A percentile compares a stretch with the other conserved stretches of the same genome.
phyloP scores from a whole-genome alignment of 1,139 yeast genomes.

The Yamadazyma diddensiae region DNA sequence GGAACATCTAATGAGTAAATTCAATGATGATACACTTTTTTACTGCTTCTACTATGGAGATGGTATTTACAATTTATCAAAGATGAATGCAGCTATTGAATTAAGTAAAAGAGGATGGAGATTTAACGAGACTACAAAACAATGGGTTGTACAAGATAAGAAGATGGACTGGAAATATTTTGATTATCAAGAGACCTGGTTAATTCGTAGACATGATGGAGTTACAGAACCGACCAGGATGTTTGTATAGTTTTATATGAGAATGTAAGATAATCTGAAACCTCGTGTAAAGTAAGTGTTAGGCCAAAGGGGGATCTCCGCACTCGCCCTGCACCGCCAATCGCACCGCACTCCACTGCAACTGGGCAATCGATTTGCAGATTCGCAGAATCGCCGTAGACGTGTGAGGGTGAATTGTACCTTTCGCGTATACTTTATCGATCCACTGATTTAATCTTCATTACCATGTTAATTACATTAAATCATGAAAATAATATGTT shows the following conservation, averaged over 20 bases:
- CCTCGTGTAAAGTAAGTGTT: too few species aligned
- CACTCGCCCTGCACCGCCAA: too few species aligned
- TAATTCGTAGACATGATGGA: constrained; percentile 68
- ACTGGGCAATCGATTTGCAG: too few species aligned
- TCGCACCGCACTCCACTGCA: too few species aligned
- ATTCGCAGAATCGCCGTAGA: too few species aligned
- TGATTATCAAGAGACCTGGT: constrained; percentile 90
- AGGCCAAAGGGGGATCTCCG: too few species aligned
- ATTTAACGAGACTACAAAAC: constrained; percentile 70
- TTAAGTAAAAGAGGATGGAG: constrained; percentile 83
- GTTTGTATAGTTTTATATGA: constrained; percentile 7
- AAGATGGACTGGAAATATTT: constrained; percentile 68
- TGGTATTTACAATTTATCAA: constrained; percentile 40
- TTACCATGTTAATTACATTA: too few species aligned
- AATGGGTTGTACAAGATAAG: constrained; percentile 75
- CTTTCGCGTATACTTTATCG: too few species aligned
- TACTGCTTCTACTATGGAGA: constrained; percentile 83
- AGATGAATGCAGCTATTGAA: constrained; percentile 83
- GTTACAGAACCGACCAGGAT: constrained; percentile 4
- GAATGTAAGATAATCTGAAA: too few species aligned
- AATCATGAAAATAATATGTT: too few species aligned
- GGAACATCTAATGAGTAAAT: constrained; percentile 57
- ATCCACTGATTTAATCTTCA: too few species aligned
- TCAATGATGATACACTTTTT: constrained; percentile 85
- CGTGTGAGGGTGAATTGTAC: too few species aligned